These are phyloP conservation scores for Stagonosporopsis tanaceti DNA, from an alignment of 2,329 filamentous ascomycete species.

Conservation along the genomic window DNA sequence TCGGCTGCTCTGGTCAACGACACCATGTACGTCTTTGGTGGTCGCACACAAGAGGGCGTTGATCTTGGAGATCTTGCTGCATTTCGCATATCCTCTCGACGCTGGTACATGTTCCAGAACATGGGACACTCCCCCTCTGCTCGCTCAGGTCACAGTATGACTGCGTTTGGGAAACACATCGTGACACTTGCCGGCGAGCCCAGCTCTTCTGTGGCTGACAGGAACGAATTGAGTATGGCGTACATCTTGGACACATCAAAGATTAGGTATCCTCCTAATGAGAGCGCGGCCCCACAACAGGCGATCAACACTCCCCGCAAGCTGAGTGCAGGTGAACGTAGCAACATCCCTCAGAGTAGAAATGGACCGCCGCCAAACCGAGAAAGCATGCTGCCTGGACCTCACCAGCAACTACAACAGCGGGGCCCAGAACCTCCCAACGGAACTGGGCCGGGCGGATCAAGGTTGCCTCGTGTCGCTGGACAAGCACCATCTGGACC, in stretches of 20 bases:
- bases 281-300: conserved; percentile 55
- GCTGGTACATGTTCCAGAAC: conserved; percentile 99
- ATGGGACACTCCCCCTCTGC: conserved; percentile 97
- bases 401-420: conserved; percentile 24
- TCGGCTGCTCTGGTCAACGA: conserved; percentile 93
- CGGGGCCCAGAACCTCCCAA: conserved; percentile 50
- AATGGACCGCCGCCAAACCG: conserved; percentile 46
- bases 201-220: conserved; percentile 81
- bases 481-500: conserved; percentile 69
- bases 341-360: conserved; percentile 50
- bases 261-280: conserved; percentile 88
- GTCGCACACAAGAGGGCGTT: conserved; percentile 89
- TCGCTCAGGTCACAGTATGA: conserved; percentile 97
- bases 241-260: conserved; percentile 95
- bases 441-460: conserved; percentile 52
- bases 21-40: conserved; percentile 99
- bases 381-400: conserved; percentile 52
- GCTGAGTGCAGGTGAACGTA: conserved; percentile 58
- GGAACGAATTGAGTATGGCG: conserved; percentile 84
- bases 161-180: conserved; percentile 88
- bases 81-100: conserved; percentile 78
- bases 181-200: conserved; percentile 94
- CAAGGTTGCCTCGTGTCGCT: conserved; percentile 67
- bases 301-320: conserved; percentile 51
- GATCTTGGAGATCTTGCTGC: conserved; percentile 94